Evolutionary conservation across 371 early-diverging fungal species (phyloP).

Genomic region (Umbelopsis sp.): DNA sequence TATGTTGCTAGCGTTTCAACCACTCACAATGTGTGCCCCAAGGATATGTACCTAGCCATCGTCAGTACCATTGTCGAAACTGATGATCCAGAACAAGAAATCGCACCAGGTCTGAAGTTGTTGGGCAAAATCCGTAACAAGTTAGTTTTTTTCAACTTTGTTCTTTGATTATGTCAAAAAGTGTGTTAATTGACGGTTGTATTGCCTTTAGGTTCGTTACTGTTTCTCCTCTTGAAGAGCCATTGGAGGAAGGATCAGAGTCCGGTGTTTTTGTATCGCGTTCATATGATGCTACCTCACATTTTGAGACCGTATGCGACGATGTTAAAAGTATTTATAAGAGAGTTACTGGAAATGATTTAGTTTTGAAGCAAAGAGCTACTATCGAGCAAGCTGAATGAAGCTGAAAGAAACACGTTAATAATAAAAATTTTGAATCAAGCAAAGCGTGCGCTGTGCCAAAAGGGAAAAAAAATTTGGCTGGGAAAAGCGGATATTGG

Average conservation of each 20-base stretch:
- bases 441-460: no score
- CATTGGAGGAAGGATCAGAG: slow-evolving; percentile 77
- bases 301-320: slow-evolving; percentile 98
- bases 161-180: neutral
- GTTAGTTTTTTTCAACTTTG: slow-evolving; percentile 28
- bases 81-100: slow-evolving; percentile 85
- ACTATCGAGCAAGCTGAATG: slow-evolving; percentile 51
- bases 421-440: no score
- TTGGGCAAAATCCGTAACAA: slow-evolving; percentile 92
- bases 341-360: slow-evolving; percentile 87
- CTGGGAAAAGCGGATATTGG: neutral
- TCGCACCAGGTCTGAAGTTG: slow-evolving; percentile 84
- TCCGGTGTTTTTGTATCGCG: slow-evolving; percentile 91
- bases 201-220: slow-evolving; percentile 62
- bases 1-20: slow-evolving; percentile 92
- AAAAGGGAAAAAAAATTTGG: neutral
- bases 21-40: slow-evolving; percentile 90
- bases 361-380: slow-evolving; percentile 74
- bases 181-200: neutral
- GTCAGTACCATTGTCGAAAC: slow-evolving; percentile 96
- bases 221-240: slow-evolving; percentile 84
- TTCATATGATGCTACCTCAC: slow-evolving; percentile 97
- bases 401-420: neutral
- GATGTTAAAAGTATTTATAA: slow-evolving; percentile 95
- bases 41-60: slow-evolving; percentile 89